phyloP scores from a whole-genome alignment of 108 stramenopile genomes.

The Bacterosira constricta region DNA sequence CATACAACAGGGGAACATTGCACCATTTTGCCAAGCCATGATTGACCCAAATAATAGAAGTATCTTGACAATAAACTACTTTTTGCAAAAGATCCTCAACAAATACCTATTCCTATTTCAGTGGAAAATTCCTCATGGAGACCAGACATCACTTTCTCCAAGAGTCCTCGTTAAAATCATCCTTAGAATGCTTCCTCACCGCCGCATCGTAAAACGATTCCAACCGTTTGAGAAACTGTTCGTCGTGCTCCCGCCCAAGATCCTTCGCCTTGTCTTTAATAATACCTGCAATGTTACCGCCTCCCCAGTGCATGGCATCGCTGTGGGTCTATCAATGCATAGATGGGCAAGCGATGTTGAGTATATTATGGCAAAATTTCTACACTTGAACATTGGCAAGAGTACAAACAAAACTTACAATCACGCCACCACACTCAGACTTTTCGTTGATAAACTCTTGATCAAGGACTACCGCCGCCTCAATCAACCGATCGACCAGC shows the following conservation, averaged over 20 bases:
- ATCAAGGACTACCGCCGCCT: constrained; percentile 50
- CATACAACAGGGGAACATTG: too few relatives aligned
- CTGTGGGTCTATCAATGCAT: constrained; percentile 20
- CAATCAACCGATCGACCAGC: constrained; percentile 28
- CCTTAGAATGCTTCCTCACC: constrained; percentile 41
- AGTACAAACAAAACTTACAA: constrained; percentile 4
- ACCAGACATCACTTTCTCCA: constrained; percentile 49
- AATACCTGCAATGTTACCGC: constrained; percentile 41
- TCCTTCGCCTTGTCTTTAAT: constrained; percentile 49
- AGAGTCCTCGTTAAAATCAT: constrained; percentile 33
- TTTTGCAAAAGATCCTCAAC: background rate
- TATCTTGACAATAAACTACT: background rate
- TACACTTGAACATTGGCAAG: background rate
- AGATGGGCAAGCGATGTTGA: background rate
- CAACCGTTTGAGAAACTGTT: constrained; percentile 48
- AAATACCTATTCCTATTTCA: background rate
- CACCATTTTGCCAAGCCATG: background rate
- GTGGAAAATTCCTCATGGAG: constrained; percentile 8
- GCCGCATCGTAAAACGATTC: constrained; percentile 58
- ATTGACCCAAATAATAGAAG: background rate
- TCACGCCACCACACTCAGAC: constrained; percentile 19
- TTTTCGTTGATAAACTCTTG: constrained; percentile 36
- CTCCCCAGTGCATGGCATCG: constrained; percentile 51
- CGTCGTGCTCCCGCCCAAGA: constrained; percentile 51
- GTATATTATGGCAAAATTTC: background rate